A percentile compares a stretch with the other conserved stretches of the same genome.
phyloP scores from a whole-genome alignment of 148 eudicot genomes.

The Fagopyrum esculentum region DNA sequence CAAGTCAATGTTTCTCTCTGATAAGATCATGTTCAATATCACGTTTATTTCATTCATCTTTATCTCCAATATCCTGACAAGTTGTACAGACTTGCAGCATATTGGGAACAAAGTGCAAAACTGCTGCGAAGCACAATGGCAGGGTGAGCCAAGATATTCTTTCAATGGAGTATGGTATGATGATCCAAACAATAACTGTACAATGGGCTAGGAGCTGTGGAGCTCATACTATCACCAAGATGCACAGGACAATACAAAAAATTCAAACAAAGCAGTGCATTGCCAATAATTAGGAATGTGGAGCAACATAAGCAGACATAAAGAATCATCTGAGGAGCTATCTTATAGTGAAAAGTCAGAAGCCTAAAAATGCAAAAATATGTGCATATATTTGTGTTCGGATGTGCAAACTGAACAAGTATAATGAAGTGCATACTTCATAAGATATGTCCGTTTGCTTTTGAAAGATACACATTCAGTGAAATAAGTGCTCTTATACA shows the following conservation, averaged over 20 bases:
- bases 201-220: not conserved
- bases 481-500: too few species aligned
- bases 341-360: too few species aligned
- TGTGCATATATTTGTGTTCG: too few species aligned
- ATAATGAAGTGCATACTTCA: too few species aligned
- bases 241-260: not conserved
- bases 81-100: not conserved
- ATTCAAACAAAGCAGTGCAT: not conserved
- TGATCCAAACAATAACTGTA: not conserved
- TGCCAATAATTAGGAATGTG: not conserved
- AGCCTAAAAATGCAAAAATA: too few species aligned
- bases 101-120: not conserved
- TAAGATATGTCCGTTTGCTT: too few species aligned
- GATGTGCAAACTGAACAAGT: too few species aligned
- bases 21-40: not conserved
- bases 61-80: not conserved
- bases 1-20: too few species aligned
- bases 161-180: not conserved
- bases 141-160: not conserved
- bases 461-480: too few species aligned
- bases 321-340: too few species aligned
- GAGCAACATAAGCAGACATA: not conserved
- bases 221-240: not conserved
- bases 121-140: not conserved
- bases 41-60: not conserved